Conservation (phyloP, 2,329 filamentous ascomycete species). For the Fusarium penzigii region DNA sequence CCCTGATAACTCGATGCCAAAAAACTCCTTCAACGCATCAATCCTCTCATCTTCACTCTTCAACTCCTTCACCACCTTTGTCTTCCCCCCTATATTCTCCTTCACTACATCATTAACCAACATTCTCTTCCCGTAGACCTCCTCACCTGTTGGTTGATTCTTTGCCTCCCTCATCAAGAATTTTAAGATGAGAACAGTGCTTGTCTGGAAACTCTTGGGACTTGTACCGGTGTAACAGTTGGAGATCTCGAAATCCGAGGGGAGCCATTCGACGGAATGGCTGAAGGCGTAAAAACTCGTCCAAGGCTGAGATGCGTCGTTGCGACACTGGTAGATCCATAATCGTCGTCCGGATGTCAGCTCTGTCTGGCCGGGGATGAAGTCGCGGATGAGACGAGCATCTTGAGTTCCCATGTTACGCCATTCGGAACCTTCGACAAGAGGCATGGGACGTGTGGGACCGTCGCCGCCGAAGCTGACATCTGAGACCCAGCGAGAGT, state of each 20-base stretch:
- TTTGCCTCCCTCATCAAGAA: constrained; percentile 49
- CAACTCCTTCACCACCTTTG: constrained; percentile 47
- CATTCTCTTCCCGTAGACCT: constrained; percentile 55
- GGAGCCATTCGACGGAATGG: constrained; percentile 60
- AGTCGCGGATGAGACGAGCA: constrained; percentile 53
- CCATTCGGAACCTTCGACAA: constrained; percentile 45
- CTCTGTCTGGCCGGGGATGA: constrained; percentile 47
- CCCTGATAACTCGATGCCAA: constrained; percentile 51
- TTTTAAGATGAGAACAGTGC: constrained; percentile 52
- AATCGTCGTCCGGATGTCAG: constrained; percentile 42
- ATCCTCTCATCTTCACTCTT: constrained; percentile 55
- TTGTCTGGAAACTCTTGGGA: constrained; percentile 54
- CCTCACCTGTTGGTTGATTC: constrained; percentile 43
- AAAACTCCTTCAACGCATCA: constrained; percentile 50
- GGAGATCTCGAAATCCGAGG: constrained; percentile 61
- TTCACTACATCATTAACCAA: constrained; percentile 54
- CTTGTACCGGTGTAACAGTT: constrained; percentile 57
- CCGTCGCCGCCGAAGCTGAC: constrained; percentile 66
- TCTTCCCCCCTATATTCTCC: constrained; percentile 51
- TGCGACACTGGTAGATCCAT: constrained; percentile 66
- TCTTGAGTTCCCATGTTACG: constrained; percentile 56
- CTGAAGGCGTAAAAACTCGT: constrained; percentile 65
- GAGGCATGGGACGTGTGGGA: constrained; percentile 56
- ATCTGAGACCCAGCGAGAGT: constrained; percentile 56
- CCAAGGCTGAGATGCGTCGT: constrained; percentile 52